Evolutionary conservation across 1,139 yeast species (phyloP), one percentile per base, ranked within the genome.

Genomic region (Suhomyces bokatorum): DNA sequence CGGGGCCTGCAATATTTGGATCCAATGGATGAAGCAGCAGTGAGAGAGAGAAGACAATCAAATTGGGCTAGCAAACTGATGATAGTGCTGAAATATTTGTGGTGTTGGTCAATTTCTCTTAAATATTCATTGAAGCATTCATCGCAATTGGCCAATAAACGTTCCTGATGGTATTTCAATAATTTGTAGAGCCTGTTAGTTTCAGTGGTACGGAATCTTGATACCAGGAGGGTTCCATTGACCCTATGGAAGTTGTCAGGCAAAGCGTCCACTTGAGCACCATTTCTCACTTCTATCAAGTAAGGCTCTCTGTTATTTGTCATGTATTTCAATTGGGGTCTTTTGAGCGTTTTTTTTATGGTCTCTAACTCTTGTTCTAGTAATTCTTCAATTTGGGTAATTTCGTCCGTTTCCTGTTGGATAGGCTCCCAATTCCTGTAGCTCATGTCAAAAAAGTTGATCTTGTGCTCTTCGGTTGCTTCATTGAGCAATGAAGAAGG

Each of bases 211-310:
- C 93, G 70, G 60, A 81, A 91, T 46, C 97, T 69, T 2, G 89
- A 79, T 3, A 87, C 83, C 2, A 81, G 65, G 48, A 81, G 81
- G 0, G 96, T 88, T 7, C 86, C 84, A 54, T 80, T 85, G 32
- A 86, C 78, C 53, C 87, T 82, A 10, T 84, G 67, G 96, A 97
- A 93, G 46, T 80, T 81, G 1, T 66, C 53, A 0, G 98, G 97
- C 1, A 90, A 64, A 2, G 67, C 64, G 41, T 77, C 78, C 4
- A 78, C 72, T 39, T 78, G 62, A 39, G 66, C 80, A 1, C 79
- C 70, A 51, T 83, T 82, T 39, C 87, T 67, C 0, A 91, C 83
- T 57, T 90, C 97, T 17, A 93, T 75, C 32, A 90, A 66, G 56
- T 84, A 85, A 0, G 87, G 82, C 32, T 83, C 87, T 45, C 81